Evolutionary conservation across 768 basidiomycete genomes (phyloP).

Genomic region (Fistulinella prunicolor): DNA sequence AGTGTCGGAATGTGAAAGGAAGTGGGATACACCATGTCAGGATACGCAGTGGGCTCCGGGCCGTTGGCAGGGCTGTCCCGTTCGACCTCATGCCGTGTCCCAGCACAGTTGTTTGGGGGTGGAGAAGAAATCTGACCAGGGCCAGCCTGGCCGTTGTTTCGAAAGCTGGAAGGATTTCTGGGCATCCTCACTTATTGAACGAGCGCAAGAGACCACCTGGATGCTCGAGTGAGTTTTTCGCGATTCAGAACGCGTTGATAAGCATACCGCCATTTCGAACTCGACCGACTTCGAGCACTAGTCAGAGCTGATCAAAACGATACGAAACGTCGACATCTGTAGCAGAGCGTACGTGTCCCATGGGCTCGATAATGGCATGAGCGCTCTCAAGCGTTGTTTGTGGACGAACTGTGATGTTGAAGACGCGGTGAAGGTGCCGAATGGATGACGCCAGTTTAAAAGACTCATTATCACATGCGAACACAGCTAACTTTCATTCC

Average conservation of each 20-base stretch:
- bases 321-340: no score
- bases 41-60: background rate
- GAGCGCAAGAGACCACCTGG: slow-evolving; percentile 16
- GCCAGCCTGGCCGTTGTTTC: slow-evolving; percentile 19
- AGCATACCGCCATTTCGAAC: slow-evolving; percentile 15
- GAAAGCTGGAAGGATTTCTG: slow-evolving; percentile 10
- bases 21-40: slow-evolving; percentile 4
- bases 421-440: no score
- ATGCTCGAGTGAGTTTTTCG: slow-evolving; percentile 8
- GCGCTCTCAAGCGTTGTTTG: no score
- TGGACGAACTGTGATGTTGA: no score
- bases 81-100: background rate
- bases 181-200: slow-evolving; percentile 17
- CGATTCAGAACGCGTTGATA: slow-evolving; percentile 7
- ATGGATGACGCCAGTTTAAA: no score
- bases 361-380: no score
- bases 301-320: slow-evolving; percentile 1
- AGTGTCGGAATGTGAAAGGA: slow-evolving; percentile 10
- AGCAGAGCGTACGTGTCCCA: no score
- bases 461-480: no score
- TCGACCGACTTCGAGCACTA: slow-evolving; percentile 14
- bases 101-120: background rate
- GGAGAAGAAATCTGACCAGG: slow-evolving; percentile 12
- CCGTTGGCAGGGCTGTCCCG: background rate
- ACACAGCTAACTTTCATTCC: background rate